Evolutionary conservation across 1,139 yeast species (phyloP).

Genomic region (Protomyces lactucae-debilis): DNA sequence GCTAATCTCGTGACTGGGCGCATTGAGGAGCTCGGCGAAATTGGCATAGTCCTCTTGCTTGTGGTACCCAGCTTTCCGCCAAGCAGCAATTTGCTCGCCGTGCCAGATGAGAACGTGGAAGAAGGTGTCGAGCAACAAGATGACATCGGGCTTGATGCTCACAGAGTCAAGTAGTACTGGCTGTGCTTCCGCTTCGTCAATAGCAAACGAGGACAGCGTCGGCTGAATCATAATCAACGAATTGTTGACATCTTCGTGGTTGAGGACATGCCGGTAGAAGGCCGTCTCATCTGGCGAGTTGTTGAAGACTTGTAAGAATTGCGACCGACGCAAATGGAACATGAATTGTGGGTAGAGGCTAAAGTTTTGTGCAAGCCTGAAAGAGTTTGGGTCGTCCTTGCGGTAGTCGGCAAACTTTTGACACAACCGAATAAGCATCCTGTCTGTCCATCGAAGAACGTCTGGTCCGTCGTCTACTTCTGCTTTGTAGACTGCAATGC

Average conservation of each 20-base stretch:
- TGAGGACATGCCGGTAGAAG: slow-evolving; percentile 85
- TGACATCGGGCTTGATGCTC: slow-evolving; percentile 83
- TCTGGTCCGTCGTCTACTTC: slow-evolving; percentile 72
- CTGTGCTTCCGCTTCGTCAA: slow-evolving; percentile 65
- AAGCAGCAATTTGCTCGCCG: slow-evolving; percentile 89
- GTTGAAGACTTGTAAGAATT: slow-evolving; percentile 91
- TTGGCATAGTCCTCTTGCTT: slow-evolving; percentile 84
- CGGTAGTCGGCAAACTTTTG: slow-evolving; percentile 82
- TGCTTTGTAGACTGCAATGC: slow-evolving; percentile 85
- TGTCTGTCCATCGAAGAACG: slow-evolving; percentile 79
- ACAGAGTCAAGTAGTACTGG: slow-evolving; percentile 94
- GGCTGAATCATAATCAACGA: slow-evolving; percentile 98
- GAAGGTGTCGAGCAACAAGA: slow-evolving; percentile 84
- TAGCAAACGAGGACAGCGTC: slow-evolving; percentile 78
- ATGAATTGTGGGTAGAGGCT: slow-evolving; percentile 93
- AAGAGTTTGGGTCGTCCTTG: slow-evolving; percentile 69
- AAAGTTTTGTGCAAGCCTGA: slow-evolving; percentile 71
- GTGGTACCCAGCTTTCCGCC: slow-evolving; percentile 96
- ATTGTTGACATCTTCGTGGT: slow-evolving; percentile 86
- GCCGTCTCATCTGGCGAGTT: slow-evolving; percentile 99
- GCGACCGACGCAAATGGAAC: slow-evolving; percentile 93
- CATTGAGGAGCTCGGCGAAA: slow-evolving; percentile 78
- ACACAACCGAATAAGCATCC: slow-evolving; percentile 76
- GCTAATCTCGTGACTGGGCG: slow-evolving; percentile 89
- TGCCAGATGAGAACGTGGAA: slow-evolving; percentile 94